These are phyloP conservation scores for Polychaeton citri DNA, from an alignment of 2,329 filamentous ascomycete species.

Conservation along the genomic window DNA sequence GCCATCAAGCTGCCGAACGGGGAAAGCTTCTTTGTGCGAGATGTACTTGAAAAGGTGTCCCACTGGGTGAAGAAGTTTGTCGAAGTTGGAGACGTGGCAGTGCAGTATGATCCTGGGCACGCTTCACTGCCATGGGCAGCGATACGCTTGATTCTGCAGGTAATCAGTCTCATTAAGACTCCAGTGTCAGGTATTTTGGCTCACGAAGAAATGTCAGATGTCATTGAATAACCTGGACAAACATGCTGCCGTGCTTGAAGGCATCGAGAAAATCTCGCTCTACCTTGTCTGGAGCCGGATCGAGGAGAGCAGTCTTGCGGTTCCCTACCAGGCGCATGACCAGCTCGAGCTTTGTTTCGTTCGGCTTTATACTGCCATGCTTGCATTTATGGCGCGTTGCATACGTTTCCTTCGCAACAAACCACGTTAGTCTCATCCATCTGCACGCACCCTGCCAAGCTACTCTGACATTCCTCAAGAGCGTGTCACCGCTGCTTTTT, in stretches of 20 bases:
- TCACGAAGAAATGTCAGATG: no score
- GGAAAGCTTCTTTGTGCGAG: slow-evolving; percentile 5
- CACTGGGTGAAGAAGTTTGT: slow-evolving; percentile 17
- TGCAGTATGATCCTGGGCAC: slow-evolving; percentile 22
- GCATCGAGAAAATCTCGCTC: neutral
- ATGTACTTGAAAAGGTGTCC: slow-evolving; percentile 18
- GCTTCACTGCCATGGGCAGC: slow-evolving; percentile 23
- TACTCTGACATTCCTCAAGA: no score
- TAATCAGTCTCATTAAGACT: no score
- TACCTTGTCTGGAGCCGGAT: neutral
- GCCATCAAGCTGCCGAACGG: neutral
- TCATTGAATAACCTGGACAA: neutral
- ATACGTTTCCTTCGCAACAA: neutral
- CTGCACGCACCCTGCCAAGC: no score
- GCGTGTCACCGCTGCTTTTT: no score
- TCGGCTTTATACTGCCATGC: neutral
- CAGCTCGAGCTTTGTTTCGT: neutral
- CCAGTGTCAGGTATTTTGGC: no score
- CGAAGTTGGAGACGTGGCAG: slow-evolving; percentile 17
- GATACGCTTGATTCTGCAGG: slow-evolving; percentile 17
- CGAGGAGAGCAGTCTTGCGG: neutral
- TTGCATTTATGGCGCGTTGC: neutral
- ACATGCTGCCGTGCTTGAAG: neutral
- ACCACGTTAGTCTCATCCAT: no score
- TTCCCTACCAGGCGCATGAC: neutral